These are phyloP conservation scores for Rhodotorula sp. DNA, from an alignment of 1,284 basidiomycete species.

Conservation along the genomic window DNA sequence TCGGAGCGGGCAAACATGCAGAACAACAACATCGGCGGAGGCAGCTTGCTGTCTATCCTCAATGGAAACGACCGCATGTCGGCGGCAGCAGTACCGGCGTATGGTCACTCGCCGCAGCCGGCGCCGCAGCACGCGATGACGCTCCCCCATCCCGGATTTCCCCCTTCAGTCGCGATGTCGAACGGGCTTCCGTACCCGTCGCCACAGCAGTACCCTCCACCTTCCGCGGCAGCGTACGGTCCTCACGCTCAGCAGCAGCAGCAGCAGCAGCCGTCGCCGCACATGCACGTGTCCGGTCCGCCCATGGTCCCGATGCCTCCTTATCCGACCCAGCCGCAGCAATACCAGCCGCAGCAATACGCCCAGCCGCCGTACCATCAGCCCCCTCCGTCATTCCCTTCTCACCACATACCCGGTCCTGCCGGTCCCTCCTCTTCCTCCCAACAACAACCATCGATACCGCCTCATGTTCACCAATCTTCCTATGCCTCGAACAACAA, in stretches of 20 bases:
- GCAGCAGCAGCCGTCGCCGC: not conserved
- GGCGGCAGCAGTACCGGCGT: not conserved
- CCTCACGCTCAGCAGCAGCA: not conserved
- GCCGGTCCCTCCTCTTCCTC: too few species aligned
- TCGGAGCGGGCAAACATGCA: too few species aligned
- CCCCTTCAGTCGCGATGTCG: not conserved
- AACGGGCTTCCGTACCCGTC: not conserved
- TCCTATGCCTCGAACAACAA: too few species aligned
- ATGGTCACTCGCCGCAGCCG: not conserved
- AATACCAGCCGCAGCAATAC: not conserved
- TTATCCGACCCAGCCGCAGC: not conserved
- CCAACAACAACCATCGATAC: too few species aligned
- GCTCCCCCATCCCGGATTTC: too few species aligned
- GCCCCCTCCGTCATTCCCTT: too few species aligned
- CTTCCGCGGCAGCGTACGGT: not conserved
- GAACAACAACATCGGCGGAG: not conserved
- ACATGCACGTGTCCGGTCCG: not conserved
- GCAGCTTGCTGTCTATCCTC: slow-evolving; percentile 21
- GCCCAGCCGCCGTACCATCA: not conserved
- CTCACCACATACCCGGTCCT: too few species aligned
- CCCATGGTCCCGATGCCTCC: not conserved
- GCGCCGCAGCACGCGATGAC: not conserved
- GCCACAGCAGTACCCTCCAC: not conserved
- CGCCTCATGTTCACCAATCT: too few species aligned
- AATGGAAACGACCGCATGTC: slow-evolving; percentile 1